Percentiles rank a stretch among this genome's conserved stretches.
Evolutionary conservation across 768 basidiomycete species (phyloP).

Genomic region (Panaeolus papilionaceus): DNA sequence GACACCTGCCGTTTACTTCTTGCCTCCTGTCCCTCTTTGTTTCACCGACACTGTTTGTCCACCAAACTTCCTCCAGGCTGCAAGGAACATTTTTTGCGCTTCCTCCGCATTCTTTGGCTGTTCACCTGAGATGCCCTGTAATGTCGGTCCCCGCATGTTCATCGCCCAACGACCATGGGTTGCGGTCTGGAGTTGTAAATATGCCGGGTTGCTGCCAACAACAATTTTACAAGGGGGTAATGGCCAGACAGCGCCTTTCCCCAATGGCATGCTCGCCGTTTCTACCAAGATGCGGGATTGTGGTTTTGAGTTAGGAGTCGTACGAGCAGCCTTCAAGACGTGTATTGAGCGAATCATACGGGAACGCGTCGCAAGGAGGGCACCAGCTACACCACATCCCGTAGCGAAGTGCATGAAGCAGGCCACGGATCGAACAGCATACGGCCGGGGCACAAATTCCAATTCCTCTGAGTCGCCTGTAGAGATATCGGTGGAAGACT

Average conservation of each 20-base stretch:
- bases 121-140: slow-evolving; percentile 19
- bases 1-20: not conserved
- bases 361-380: slow-evolving; percentile 22
- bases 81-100: slow-evolving; percentile 16
- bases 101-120: not conserved
- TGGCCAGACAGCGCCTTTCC: slow-evolving; percentile 11
- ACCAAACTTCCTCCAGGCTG: slow-evolving; percentile 15
- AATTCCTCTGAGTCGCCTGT: not conserved
- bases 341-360: slow-evolving; percentile 23
- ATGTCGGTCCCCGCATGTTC: slow-evolving; percentile 18
- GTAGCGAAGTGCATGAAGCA: slow-evolving; percentile 19
- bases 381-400: slow-evolving; percentile 19
- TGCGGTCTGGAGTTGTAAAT: slow-evolving; percentile 19
- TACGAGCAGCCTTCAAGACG: not conserved
- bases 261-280: slow-evolving; percentile 21
- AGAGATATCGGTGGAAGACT: not conserved
- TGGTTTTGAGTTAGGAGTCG: not conserved
- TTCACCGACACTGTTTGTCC: not conserved
- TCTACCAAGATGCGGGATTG: slow-evolving; percentile 17
- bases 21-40: not conserved
- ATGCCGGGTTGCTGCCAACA: slow-evolving; percentile 11
- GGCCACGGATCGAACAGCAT: not conserved
- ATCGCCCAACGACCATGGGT: slow-evolving; percentile 22
- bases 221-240: slow-evolving; percentile 16
- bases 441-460: slow-evolving; percentile 6